Base-by-base conservation (phyloP, 73 alveolate species). In the Breviolum minutum region DNA sequence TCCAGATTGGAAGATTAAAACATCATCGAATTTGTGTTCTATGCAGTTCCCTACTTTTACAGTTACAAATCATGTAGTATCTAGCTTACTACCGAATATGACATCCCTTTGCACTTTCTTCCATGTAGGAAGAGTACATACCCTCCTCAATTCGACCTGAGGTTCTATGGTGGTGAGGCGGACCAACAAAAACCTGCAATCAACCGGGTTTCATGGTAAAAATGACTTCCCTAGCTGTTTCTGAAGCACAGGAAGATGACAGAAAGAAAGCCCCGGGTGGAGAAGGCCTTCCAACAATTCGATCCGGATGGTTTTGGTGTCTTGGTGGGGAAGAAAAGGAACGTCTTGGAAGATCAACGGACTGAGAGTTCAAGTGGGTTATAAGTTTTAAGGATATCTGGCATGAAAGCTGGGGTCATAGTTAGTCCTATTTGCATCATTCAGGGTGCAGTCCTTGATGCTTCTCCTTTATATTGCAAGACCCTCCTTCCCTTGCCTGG, bases 211-310 rank as follows among this genome's bases (percentile, higher is more conserved):
- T 22, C 87, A 7, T 30, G 54, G 17, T 19, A 1, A 10, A 8
- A 27, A 16, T 63, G 29, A 40, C 54, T 4, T 22, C 22, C 24
- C 87, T n/a, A 0, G 60, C 60, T 61, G 63, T 17, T 61, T 26
- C n/a, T 77, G 30, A 22, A 11, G 13, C 8, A 19, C 40, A 89
- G 95, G 95, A 89, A 89, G 60, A 89, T 89, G 95, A 89, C 30
- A 68, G 95, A 89, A 63, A 66, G 95, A 64, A 89, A 70, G 85
- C 95, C 95, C 61, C 68, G 95, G n/a, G 95, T 89, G 61, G 95
- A 89, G 64, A 89, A 69, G 10, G 95, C 95, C 70, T 89, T 89
- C 27, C 84, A 89, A 71, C 95, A 89, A 79, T 89, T 89, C 29
- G 95, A 89, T 40, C 95, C 95, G 0, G 95, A 89, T 27, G 86